Percentiles rank a stretch among this genome's conserved stretches.
Conservation (phyloP, 441 rosid species). For the Adansonia rubrostipa region DNA sequence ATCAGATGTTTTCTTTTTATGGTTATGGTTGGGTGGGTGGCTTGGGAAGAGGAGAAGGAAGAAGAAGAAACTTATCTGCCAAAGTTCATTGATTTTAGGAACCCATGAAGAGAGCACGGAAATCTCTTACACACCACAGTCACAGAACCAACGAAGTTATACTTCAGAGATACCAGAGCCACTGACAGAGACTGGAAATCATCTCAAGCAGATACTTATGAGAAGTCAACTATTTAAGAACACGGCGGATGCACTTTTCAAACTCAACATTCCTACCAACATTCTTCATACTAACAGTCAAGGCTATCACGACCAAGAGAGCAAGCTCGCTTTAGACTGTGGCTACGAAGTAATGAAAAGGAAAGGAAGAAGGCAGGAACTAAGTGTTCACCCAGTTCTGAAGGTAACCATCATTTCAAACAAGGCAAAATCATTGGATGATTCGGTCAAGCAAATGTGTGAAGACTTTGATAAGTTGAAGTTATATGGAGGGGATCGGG, state of each 20-base stretch:
- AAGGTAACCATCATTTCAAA: conserved; percentile 38
- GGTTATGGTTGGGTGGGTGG: neutral
- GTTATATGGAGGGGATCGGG: conserved; percentile 51
- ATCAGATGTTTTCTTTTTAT: neutral
- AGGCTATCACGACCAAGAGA: conserved; percentile 44
- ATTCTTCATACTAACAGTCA: conserved; percentile 32
- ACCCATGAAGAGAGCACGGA: conserved; percentile 26
- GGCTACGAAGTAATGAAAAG: conserved; percentile 87
- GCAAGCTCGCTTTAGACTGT: conserved; percentile 68
- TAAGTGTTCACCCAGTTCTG: conserved; percentile 63
- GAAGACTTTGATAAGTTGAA: conserved; percentile 59
- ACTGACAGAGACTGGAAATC: conserved; percentile 60
- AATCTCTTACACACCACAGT: conserved; percentile 21
- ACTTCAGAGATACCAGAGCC: conserved; percentile 39
- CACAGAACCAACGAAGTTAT: conserved; percentile 27
- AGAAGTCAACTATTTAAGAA: conserved; percentile 65
- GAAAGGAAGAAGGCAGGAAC: conserved; percentile 74
- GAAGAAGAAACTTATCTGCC: neutral
- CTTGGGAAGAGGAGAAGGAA: neutral
- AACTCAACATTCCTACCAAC: conserved; percentile 59
- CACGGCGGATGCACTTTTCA: conserved; percentile 80
- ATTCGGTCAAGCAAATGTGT: conserved; percentile 59
- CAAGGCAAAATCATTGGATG: conserved; percentile 53
- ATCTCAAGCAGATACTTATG: conserved; percentile 61
- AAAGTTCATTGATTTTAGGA: conserved; percentile 46